Percentiles rank a stretch among this genome's conserved stretches.
Conservation (phyloP, 257 asterid genomes). For the Galeopsis tetrahit region DNA sequence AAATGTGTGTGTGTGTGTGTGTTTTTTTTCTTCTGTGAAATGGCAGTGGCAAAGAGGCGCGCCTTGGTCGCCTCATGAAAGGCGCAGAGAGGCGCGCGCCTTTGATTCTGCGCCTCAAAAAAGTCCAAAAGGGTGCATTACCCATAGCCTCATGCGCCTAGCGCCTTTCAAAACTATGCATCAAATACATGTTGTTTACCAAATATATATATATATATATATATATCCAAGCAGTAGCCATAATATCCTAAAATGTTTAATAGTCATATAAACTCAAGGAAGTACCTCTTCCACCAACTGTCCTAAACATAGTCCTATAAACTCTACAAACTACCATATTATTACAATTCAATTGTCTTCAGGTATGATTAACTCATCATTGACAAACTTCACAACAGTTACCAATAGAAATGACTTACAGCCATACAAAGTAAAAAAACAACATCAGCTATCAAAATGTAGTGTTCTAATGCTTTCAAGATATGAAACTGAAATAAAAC, state of each 20-base stretch:
- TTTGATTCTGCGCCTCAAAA: too few relatives aligned
- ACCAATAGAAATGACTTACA: neutral
- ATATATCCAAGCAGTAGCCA: neutral
- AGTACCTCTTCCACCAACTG: neutral
- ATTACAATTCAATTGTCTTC: neutral
- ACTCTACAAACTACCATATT: slow-evolving; percentile 8
- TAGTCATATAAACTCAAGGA: neutral
- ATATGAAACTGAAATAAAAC: slow-evolving; percentile 2
- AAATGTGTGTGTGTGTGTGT: too few relatives aligned
- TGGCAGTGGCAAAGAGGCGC: too few relatives aligned
- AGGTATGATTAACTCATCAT: slow-evolving; percentile 4
- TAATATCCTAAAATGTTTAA: neutral
- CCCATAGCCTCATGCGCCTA: too few relatives aligned
- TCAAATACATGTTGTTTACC: slow-evolving; percentile 2
- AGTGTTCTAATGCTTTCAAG: neutral
- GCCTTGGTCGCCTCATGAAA: too few relatives aligned
- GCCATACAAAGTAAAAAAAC: slow-evolving; percentile 19
- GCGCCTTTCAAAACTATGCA: neutral
- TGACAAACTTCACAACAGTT: slow-evolving; percentile 13
- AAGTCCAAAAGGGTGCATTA: too few relatives aligned
- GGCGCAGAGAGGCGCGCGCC: too few relatives aligned
- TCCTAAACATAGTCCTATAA: neutral
- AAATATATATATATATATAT: neutral
- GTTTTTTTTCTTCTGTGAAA: too few relatives aligned
- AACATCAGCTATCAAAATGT: neutral